These are phyloP conservation scores for Ophiostoma sp. DNA, from an alignment of 2,329 filamentous ascomycete genomes.

Conservation along the genomic window DNA sequence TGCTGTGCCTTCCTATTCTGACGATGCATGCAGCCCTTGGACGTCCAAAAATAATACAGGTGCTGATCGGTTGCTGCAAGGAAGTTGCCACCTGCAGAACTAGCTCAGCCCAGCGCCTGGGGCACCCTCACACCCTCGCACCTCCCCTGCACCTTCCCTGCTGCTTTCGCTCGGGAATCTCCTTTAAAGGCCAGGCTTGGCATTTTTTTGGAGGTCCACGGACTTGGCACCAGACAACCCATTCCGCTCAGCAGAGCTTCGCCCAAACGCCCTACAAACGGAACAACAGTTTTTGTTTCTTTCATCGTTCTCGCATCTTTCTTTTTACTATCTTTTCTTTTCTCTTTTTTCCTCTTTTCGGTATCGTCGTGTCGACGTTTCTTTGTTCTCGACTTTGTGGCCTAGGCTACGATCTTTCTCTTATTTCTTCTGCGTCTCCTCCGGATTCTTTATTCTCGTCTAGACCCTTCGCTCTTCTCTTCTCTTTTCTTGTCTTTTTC, in stretches of 20 bases:
- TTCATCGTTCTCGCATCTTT: background rate
- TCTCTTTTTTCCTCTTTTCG: background rate
- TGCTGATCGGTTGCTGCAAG: background rate
- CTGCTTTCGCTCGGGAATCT: background rate
- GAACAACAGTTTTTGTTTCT: background rate
- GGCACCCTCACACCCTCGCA: background rate
- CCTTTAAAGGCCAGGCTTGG: conserved; percentile 5
- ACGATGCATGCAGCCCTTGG: background rate
- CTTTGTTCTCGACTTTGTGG: background rate
- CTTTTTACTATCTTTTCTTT: background rate
- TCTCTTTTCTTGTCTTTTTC: background rate
- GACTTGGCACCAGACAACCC: conserved; percentile 12
- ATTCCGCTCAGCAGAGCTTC: conserved; percentile 14
- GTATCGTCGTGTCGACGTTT: background rate
- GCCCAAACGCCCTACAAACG: background rate
- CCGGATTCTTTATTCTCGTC: background rate
- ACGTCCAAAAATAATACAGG: background rate
- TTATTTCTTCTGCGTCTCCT: background rate
- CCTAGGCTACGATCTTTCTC: background rate
- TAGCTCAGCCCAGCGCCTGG: background rate
- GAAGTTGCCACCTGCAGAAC: background rate
- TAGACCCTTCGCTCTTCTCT: background rate
- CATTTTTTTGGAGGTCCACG: background rate
- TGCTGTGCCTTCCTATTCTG: background rate
- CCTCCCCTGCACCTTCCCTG: background rate